Evolutionary conservation across 163 green algal genomes (phyloP).

Genomic region (Trebouxiophyceae sp.): DNA sequence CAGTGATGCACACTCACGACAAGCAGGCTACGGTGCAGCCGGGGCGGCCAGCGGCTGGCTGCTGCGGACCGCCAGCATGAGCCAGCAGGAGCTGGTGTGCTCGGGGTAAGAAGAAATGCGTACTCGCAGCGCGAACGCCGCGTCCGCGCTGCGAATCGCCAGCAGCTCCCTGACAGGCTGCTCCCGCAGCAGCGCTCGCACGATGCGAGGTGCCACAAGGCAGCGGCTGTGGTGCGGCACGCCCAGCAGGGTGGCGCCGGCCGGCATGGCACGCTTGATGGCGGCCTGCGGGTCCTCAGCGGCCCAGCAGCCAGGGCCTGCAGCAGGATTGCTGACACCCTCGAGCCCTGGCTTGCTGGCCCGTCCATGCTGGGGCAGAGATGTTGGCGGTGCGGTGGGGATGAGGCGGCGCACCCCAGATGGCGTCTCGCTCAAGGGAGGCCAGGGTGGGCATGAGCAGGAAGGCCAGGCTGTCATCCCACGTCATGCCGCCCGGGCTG

Average conservation of each 20-base stretch:
- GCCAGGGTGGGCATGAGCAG: slow-evolving; percentile 47
- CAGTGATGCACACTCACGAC: too few species aligned
- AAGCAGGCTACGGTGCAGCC: too few species aligned
- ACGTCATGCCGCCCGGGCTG: slow-evolving; percentile 14
- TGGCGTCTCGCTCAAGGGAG: slow-evolving; percentile 42
- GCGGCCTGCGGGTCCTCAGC: too few species aligned
- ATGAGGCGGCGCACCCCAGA: slow-evolving; percentile 37
- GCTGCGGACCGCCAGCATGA: too few species aligned
- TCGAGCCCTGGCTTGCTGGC: neutral
- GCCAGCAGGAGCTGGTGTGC: too few species aligned
- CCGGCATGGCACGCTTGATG: too few species aligned
- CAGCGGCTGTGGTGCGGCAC: neutral
- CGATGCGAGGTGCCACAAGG: neutral
- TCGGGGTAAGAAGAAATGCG: too few species aligned
- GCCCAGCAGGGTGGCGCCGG: too few species aligned
- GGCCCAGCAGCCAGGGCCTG: too few species aligned
- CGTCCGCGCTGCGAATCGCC: too few species aligned
- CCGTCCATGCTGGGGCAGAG: neutral
- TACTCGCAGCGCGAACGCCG: too few species aligned
- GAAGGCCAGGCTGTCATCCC: slow-evolving; percentile 35
- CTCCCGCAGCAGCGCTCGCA: slow-evolving; percentile 9
- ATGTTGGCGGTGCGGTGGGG: slow-evolving; percentile 23
- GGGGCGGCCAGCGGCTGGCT: too few species aligned
- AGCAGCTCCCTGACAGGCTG: slow-evolving; percentile 31
- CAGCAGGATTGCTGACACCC: neutral